A percentile compares a stretch with the other conserved stretches of the same genome.
These are phyloP conservation scores for Arthrobotrys sinensis DNA, from an alignment of 2,329 filamentous ascomycete species.

Conservation along the genomic window DNA sequence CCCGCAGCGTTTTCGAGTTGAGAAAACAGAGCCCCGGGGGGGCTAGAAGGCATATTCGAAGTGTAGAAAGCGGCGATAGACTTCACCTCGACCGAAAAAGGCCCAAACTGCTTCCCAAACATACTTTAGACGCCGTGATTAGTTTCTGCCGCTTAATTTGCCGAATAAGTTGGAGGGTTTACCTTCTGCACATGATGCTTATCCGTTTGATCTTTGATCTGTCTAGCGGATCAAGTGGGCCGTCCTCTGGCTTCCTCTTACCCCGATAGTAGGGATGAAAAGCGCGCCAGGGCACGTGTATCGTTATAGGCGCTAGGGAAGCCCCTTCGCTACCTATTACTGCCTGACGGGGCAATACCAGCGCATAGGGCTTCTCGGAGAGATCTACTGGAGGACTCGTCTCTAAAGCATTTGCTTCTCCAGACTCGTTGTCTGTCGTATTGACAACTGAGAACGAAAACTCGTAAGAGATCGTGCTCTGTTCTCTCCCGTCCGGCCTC, in stretches of 20 bases:
- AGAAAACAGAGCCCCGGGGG: background rate
- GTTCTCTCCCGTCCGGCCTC: constrained; percentile 76
- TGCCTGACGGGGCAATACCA: background rate
- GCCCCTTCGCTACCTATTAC: background rate
- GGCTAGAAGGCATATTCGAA: background rate
- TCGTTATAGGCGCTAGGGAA: constrained; percentile 52
- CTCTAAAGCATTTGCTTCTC: background rate
- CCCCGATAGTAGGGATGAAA: constrained; percentile 83
- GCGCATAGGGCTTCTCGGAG: background rate
- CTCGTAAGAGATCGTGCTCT: constrained; percentile 81
- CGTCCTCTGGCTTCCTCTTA: constrained; percentile 74
- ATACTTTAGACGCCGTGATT: constrained; percentile 27
- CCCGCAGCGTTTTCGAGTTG: background rate
- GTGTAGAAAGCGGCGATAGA: constrained; percentile 17
- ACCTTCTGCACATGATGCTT: constrained; percentile 87
- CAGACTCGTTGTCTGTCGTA: constrained; percentile 64
- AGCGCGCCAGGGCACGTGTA: constrained; percentile 76
- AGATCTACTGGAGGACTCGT: background rate
- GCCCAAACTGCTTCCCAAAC: constrained; percentile 49
- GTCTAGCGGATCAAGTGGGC: constrained; percentile 75
- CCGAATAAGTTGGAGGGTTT: background rate
- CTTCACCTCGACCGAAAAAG: constrained; percentile 39
- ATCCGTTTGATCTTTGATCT: constrained; percentile 76
- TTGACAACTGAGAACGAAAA: constrained; percentile 73
- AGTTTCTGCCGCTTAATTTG: background rate